phyloP scores from a whole-genome alignment of 169 alveolate species.

The Eimeria praecox region DNA sequence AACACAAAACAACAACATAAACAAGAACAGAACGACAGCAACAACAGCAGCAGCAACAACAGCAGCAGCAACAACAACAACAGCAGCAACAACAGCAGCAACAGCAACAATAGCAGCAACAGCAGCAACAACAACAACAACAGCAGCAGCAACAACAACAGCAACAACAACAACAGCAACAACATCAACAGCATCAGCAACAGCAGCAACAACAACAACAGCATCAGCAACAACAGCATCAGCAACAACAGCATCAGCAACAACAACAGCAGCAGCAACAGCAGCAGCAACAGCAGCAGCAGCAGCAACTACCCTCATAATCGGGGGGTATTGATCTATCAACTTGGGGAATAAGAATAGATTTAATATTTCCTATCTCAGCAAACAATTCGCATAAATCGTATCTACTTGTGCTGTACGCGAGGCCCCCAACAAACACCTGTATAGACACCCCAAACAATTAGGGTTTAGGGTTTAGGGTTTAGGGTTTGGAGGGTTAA shows the following conservation, averaged over 20 bases:
- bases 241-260: neutral
- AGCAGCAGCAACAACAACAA: constrained; percentile 43
- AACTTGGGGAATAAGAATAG: constrained; percentile 45
- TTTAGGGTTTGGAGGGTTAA: constrained; percentile 6
- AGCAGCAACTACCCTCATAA: constrained; percentile 53
- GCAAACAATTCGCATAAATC: constrained; percentile 72
- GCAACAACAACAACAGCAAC: too few species aligned
- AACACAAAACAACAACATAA: too few species aligned
- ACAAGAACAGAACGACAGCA: too few species aligned
- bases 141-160: too few species aligned
- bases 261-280: neutral
- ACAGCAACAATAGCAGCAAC: neutral
- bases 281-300: constrained; percentile 61
- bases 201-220: too few species aligned
- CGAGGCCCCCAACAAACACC: constrained; percentile 76
- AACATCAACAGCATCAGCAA: too few species aligned
- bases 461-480: constrained; percentile 23
- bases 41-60: neutral
- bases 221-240: too few species aligned
- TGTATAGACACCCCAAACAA: constrained; percentile 18
- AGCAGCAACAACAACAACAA: too few species aligned
- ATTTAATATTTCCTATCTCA: constrained; percentile 35
- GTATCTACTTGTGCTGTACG: constrained; percentile 77
- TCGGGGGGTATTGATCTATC: constrained; percentile 61
- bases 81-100: constrained; percentile 13